Conservation (phyloP, 1,284 basidiomycete species). For the Vanrija sp. region DNA sequence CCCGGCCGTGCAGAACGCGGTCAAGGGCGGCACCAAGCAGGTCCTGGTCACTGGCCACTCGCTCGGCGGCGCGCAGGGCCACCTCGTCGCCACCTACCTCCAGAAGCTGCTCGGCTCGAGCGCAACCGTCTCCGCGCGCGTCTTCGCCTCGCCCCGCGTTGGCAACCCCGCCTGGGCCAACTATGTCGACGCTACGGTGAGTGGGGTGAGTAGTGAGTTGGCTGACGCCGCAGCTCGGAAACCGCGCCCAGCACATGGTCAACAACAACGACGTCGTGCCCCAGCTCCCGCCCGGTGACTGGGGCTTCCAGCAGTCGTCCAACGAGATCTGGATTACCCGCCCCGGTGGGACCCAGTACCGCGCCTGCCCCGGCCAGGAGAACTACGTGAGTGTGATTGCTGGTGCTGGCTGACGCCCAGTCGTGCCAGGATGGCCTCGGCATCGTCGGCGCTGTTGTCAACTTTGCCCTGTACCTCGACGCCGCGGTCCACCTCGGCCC, state of each 20-base stretch:
- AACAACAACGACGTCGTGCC: constrained; percentile 25
- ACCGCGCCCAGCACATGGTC: constrained; percentile 17
- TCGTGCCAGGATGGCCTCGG: neutral
- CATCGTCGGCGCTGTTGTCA: neutral
- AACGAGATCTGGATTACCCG: constrained; percentile 20
- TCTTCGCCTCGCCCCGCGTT: constrained; percentile 20
- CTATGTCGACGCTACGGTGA: constrained; percentile 21
- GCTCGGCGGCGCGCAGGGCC: constrained; percentile 19
- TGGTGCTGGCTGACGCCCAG: no score
- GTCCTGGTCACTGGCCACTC: constrained; percentile 21
- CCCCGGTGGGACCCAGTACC: constrained; percentile 5
- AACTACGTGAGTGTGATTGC: no score
- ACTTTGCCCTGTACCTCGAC: neutral
- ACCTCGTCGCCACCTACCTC: constrained; percentile 15
- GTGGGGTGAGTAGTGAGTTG: neutral
- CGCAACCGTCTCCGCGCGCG: constrained; percentile 5
- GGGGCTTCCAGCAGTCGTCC: constrained; percentile 18
- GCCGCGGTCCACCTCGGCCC: neutral
- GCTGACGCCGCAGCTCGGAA: constrained; percentile 10
- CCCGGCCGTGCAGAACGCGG: constrained; percentile 2
- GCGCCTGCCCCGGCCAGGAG: constrained; percentile 21
- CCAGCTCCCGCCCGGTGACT: constrained; percentile 22
- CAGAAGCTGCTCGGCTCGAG: constrained; percentile 6
- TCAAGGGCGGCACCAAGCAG: constrained; percentile 6
- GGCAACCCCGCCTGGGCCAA: constrained; percentile 24